Evolutionary conservation across 305 asterid species (phyloP).

Genomic region (Euphrasia arctica): DNA sequence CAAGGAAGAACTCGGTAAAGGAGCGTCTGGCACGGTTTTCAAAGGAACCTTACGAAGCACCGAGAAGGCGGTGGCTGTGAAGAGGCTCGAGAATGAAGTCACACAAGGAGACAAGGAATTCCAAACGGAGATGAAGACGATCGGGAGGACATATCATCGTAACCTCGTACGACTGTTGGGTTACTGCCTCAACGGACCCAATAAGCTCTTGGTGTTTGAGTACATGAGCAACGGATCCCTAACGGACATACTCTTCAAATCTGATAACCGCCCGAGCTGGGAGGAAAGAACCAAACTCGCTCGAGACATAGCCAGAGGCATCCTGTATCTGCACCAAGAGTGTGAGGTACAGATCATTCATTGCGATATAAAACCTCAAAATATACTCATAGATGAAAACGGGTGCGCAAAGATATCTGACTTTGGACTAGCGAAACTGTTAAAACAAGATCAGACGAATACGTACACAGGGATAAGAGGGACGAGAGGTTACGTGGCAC

Average conservation of each 20-base stretch:
- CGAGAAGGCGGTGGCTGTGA: no score
- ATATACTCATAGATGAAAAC: slow-evolving; percentile 31
- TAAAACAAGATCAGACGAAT: slow-evolving; percentile 32
- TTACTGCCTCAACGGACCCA: slow-evolving; percentile 29
- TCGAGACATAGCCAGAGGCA: slow-evolving; percentile 31
- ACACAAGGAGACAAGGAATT: no score
- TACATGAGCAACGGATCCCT: slow-evolving; percentile 37
- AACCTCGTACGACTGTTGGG: slow-evolving; percentile 37
- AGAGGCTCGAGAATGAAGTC: no score
- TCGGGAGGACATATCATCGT: slow-evolving; percentile 34
- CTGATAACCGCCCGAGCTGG: slow-evolving; percentile 27
- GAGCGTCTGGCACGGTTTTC: neutral
- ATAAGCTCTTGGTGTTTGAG: slow-evolving; percentile 33
- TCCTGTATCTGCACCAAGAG: slow-evolving; percentile 38
- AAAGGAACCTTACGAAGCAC: no score
- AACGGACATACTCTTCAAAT: slow-evolving; percentile 21
- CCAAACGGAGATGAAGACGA: slow-evolving; percentile 3
- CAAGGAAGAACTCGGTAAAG: no score
- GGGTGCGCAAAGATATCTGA: slow-evolving; percentile 29
- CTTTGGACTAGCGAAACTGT: slow-evolving; percentile 36
- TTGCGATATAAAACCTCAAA: slow-evolving; percentile 40
- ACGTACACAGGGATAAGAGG: slow-evolving; percentile 28
- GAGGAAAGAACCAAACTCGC: slow-evolving; percentile 28
- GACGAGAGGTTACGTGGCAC: slow-evolving; percentile 41
- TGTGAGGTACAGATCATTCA: slow-evolving; percentile 37